phyloP scores from a whole-genome alignment of 164 flowering plant genomes.

The Macadamia tetraphylla region DNA sequence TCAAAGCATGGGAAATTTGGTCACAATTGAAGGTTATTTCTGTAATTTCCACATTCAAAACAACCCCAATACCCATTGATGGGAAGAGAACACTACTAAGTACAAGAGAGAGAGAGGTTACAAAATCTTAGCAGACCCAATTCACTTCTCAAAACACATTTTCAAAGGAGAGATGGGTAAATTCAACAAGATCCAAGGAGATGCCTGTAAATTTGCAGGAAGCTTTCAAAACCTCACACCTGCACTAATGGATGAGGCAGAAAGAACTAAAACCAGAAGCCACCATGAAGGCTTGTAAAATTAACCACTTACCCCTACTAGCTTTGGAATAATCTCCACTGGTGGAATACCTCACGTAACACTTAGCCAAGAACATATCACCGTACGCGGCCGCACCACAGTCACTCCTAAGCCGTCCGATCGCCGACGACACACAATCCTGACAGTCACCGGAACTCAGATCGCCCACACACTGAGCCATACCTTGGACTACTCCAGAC shows the following conservation, averaged over 20 bases:
- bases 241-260: not conserved
- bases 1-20: not conserved
- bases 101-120: not conserved
- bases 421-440: conserved; percentile 62
- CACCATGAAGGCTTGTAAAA: conserved; percentile 17
- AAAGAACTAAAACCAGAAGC: conserved; percentile 14
- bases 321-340: conserved; percentile 39
- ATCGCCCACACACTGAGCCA: conserved; percentile 89
- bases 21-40: not conserved
- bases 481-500: conserved; percentile 51
- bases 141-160: not conserved
- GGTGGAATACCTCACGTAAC: conserved; percentile 65
- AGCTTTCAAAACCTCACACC: not conserved
- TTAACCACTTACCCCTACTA: conserved; percentile 36
- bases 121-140: not conserved
- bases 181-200: conserved; percentile 8
- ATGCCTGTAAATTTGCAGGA: not conserved
- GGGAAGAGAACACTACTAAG: not conserved
- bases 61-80: not conserved
- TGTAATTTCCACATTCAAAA: not conserved
- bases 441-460: conserved; percentile 60
- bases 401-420: conserved; percentile 47
- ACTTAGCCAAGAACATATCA: conserved; percentile 79
- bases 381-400: conserved; percentile 61
- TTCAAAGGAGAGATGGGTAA: not conserved